Evolutionary conservation across 2,329 filamentous ascomycete genomes (phyloP).

Genomic region (Didymellaceae sp.): DNA sequence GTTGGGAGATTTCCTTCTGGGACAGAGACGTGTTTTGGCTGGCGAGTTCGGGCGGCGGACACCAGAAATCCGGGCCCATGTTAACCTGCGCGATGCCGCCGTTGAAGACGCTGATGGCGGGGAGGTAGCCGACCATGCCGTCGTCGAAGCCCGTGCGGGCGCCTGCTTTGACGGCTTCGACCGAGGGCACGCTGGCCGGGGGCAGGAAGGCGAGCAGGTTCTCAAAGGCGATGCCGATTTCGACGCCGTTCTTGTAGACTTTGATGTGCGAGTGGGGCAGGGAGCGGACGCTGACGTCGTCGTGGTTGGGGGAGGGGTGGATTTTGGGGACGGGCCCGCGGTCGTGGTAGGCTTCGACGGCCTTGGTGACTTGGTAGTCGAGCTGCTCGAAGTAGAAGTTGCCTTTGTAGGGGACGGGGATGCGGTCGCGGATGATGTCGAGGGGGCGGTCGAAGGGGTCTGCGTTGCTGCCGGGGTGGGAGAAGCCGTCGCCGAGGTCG

Average conservation of each 20-base stretch:
- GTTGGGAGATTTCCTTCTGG: background rate
- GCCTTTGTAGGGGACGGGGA: slow-evolving; percentile 91
- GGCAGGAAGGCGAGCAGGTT: slow-evolving; percentile 90
- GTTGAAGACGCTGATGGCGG: slow-evolving; percentile 88
- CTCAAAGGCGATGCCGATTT: slow-evolving; percentile 86
- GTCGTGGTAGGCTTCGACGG: slow-evolving; percentile 73
- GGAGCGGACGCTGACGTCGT: slow-evolving; percentile 77
- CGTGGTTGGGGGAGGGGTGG: slow-evolving; percentile 77
- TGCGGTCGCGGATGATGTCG: slow-evolving; percentile 92
- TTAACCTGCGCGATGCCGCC: slow-evolving; percentile 92
- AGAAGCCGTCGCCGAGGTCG: slow-evolving; percentile 67
- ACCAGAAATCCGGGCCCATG: slow-evolving; percentile 94
- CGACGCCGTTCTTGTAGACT: slow-evolving; percentile 89
- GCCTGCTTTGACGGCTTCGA: slow-evolving; percentile 71
- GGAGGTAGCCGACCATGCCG: slow-evolving; percentile 94
- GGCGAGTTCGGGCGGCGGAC: slow-evolving; percentile 69
- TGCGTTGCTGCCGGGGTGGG: slow-evolving; percentile 53
- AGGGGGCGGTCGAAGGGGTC: slow-evolving; percentile 60
- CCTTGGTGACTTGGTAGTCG: slow-evolving; percentile 85
- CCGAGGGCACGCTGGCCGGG: slow-evolving; percentile 78
- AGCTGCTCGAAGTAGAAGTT: slow-evolving; percentile 94
- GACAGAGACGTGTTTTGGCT: background rate
- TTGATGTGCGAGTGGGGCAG: slow-evolving; percentile 85
- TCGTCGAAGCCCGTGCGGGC: slow-evolving; percentile 90
- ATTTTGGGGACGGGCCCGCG: slow-evolving; percentile 63